Evolutionary conservation across 1,284 basidiomycete species (phyloP).

Genomic region (Marasmius fiardii): DNA sequence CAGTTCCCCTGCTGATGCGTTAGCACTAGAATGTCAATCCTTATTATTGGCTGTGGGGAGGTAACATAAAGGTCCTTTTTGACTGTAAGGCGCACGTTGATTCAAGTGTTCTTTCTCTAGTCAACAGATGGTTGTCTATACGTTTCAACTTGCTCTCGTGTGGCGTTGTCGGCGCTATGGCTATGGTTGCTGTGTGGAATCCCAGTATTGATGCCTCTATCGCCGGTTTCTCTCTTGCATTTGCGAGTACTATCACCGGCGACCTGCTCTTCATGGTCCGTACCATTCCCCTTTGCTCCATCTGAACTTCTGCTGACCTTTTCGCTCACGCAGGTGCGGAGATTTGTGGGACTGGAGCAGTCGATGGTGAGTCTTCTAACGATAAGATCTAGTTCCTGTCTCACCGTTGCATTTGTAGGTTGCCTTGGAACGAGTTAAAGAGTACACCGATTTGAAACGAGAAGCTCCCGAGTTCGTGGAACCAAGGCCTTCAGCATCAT

Average conservation of each 20-base stretch:
- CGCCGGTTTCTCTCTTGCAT: slow-evolving; percentile 84
- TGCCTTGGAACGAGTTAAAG: slow-evolving; percentile 88
- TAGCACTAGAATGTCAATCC: slow-evolving; percentile 63
- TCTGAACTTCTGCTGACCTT: background rate
- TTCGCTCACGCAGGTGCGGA: slow-evolving; percentile 43
- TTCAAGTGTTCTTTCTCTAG: slow-evolving; percentile 29
- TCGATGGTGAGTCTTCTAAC: slow-evolving; percentile 63
- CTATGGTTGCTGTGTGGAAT: slow-evolving; percentile 62
- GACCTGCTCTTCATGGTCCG: slow-evolving; percentile 60
- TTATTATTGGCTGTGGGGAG: slow-evolving; percentile 88
- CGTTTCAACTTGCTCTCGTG: slow-evolving; percentile 83
- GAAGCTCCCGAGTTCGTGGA: slow-evolving; percentile 84
- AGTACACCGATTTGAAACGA: slow-evolving; percentile 78
- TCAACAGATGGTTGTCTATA: slow-evolving; percentile 78
- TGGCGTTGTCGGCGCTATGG: slow-evolving; percentile 71
- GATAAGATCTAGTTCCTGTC: slow-evolving; percentile 6
- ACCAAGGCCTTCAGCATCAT: slow-evolving; percentile 77
- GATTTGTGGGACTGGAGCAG: slow-evolving; percentile 86
- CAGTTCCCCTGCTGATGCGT: background rate
- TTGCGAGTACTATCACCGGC: slow-evolving; percentile 71
- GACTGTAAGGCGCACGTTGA: background rate
- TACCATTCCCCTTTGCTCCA: slow-evolving; percentile 9
- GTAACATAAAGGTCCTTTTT: slow-evolving; percentile 29
- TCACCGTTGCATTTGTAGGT: slow-evolving; percentile 44
- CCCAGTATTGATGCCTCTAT: slow-evolving; percentile 73